Base-by-base conservation (phyloP, 495 filamentous ascomycete species). In the Rostrohypoxylon terebratum region DNA sequence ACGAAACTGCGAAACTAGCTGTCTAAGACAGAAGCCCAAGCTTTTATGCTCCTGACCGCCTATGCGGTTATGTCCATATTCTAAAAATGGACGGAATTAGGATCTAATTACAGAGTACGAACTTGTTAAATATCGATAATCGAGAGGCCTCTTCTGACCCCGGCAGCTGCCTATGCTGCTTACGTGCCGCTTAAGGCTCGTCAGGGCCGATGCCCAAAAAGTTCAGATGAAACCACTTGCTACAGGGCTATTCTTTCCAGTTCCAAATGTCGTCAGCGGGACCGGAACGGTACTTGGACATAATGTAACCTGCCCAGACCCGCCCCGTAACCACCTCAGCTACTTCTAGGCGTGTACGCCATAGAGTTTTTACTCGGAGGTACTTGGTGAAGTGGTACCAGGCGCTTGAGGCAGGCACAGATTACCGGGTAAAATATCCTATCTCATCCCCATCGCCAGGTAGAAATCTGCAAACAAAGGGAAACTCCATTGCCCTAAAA, bases 61-160 rank as follows among this genome's bases (percentile, higher is more conserved):
- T 23, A 63, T 62, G 44, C 23, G 36, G 10, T 36, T 20, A 25
- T 63, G n/a, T n/a, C n/a, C n/a, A 21, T 57, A 57, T 40, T 33
- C 23, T 21, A 71, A 66, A 64, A 68, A 73, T 53, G 42, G 8
- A 72, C 36, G 48, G 63, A 72, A 45, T 45, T 45, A 45, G 50
- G 50, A 73, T 44, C 61, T 66, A 73, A 73, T 73, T 73, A 73
- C 54, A 66, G 66, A 73, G 71, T 73, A 73, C 71, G 71, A 73
- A 60, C 21, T 57, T 31, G 59, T 50, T 68, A 65, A 73, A 61
- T 59, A 62, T 57, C 45, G 71, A 66, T 73, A 55, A 57, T 63
- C 57, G 14, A 69, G 71, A 74, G 71, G 71, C 71, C 71, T 74
- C 71, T 74, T 28, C 28, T 66, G 48, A 59, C 40, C 54, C 36